A percentile compares a stretch with the other conserved stretches of the same genome.
Evolutionary conservation across 345 rosid genomes (phyloP).

Genomic region (Camelina neglecta): DNA sequence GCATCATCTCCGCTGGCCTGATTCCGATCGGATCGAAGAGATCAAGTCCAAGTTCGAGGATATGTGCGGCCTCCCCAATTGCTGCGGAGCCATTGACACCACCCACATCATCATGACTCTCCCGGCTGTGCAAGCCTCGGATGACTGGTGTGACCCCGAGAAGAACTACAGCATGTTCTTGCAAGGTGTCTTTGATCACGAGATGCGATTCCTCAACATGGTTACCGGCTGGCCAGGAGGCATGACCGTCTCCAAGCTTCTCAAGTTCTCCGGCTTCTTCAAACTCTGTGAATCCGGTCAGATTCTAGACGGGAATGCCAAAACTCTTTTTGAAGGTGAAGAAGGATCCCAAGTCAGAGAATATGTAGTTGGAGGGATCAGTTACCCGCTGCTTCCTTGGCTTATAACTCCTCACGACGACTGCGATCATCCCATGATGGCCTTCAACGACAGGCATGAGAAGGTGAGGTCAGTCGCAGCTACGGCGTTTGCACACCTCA

Average conservation of each 20-base stretch:
- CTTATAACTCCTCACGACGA: constrained; percentile 74
- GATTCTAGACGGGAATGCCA: constrained; percentile 62
- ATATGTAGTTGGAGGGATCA: constrained; percentile 75
- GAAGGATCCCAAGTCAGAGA: constrained; percentile 61
- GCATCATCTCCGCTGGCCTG: constrained; percentile 94
- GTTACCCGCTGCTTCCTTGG: constrained; percentile 91
- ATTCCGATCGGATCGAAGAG: constrained; percentile 58
- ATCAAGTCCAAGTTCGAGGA: constrained; percentile 73
- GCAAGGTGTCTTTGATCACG: constrained; percentile 88
- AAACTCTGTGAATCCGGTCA: constrained; percentile 67
- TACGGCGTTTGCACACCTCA: constrained; percentile 71
- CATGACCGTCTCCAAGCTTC: constrained; percentile 67
- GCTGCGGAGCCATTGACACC: constrained; percentile 90
- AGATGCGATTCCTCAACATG: constrained; percentile 88
- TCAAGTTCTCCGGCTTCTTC: constrained; percentile 80
- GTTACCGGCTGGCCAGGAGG: constrained; percentile 99
- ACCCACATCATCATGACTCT: constrained; percentile 92
- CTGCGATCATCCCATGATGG: constrained; percentile 45
- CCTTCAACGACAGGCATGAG: constrained; percentile 62
- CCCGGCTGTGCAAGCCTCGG: constrained; percentile 91
- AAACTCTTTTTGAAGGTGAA: constrained; percentile 46
- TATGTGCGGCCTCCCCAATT: constrained; percentile 75
- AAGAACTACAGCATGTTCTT: constrained; percentile 88
- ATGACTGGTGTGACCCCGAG: constrained; percentile 94
- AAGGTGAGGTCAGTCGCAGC: constrained; percentile 72